Evolutionary conservation across 192 early-diverging fungal genomes (phyloP).

Genomic region (Coemansia sp.): DNA sequence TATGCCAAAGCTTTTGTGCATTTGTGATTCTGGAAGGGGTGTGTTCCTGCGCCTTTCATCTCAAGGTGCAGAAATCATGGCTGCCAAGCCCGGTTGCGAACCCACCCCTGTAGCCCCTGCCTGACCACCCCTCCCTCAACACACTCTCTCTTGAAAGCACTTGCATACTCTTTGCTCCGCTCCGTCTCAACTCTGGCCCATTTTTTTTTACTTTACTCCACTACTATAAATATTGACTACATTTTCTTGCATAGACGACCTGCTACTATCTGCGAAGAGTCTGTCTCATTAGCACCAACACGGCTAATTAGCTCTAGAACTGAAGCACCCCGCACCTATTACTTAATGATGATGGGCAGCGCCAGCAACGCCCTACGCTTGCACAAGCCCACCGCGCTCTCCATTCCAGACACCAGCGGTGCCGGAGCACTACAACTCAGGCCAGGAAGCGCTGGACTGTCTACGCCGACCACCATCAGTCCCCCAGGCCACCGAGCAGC

Average conservation of each 20-base stretch:
- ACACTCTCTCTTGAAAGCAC: background rate
- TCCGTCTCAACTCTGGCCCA: background rate
- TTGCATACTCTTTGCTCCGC: background rate
- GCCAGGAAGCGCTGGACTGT: background rate
- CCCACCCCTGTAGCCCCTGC: background rate
- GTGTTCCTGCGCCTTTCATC: constrained; percentile 1
- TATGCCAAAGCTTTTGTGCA: background rate
- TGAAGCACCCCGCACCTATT: background rate
- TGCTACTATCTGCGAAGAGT: background rate
- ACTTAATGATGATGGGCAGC: background rate
- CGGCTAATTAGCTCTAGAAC: background rate
- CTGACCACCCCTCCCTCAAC: background rate
- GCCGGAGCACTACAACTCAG: background rate
- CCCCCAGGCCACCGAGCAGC: constrained; percentile 4
- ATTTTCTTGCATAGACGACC: background rate
- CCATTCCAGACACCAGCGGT: constrained; percentile 8
- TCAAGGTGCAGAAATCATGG: background rate
- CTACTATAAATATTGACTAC: background rate
- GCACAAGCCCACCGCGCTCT: constrained; percentile 15
- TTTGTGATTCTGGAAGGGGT: background rate
- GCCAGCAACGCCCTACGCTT: constrained; percentile 9
- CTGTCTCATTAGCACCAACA: background rate
- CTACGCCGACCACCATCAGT: constrained; percentile 6
- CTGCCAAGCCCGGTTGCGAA: background rate
- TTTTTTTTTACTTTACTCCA: background rate